phyloP scores from a whole-genome alignment of 495 filamentous ascomycete species.

The Xylaria sp. region DNA sequence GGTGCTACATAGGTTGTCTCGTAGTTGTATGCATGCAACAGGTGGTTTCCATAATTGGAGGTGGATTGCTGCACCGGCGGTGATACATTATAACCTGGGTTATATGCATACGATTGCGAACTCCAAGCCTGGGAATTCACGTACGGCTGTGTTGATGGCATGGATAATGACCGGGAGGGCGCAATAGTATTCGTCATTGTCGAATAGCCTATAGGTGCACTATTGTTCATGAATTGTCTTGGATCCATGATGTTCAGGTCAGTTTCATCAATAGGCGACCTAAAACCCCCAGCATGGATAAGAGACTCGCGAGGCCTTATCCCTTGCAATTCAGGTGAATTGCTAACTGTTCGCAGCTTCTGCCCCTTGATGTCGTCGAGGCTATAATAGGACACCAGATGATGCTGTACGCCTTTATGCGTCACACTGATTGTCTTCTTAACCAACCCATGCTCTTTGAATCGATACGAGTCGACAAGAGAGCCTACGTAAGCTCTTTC shows the following conservation, averaged over 20 bases:
- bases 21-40: not conserved
- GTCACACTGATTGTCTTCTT: conserved; percentile 92
- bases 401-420: conserved; percentile 72
- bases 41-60: not conserved
- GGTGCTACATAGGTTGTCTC: not conserved
- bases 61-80: not conserved
- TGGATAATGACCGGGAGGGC: not conserved
- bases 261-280: conserved; percentile 68
- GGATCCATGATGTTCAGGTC: not conserved
- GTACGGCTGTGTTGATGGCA: not conserved
- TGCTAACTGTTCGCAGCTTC: conserved; percentile 46
- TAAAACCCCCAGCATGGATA: conserved; percentile 72
- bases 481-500: conserved; percentile 81
- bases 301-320: conserved; percentile 65
- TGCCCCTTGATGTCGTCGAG: conserved; percentile 73
- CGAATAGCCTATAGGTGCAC: not conserved
- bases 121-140: not conserved
- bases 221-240: not conserved
- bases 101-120: not conserved
- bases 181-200: no score
- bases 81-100: not conserved
- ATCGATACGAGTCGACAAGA: conserved; percentile 83
- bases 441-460: conserved; percentile 81
- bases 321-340: not conserved
- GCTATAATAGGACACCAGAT: conserved; percentile 89